A percentile compares a stretch with the other conserved stretches of the same genome.
phyloP scores from a whole-genome alignment of 352 stramenopile species.

The Phytophthora brassicae region DNA sequence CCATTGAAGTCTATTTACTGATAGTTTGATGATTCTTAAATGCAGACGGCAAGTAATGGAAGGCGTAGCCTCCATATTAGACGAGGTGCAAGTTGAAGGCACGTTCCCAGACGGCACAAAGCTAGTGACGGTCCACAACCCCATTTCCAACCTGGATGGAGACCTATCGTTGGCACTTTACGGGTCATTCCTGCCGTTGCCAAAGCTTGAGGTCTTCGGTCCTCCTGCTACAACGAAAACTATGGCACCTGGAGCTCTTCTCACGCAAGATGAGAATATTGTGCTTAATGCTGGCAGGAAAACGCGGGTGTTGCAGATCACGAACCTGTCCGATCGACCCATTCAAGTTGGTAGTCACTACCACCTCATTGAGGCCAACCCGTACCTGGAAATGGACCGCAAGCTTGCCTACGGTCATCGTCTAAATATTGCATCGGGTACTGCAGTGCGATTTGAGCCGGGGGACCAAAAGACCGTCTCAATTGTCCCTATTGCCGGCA shows the following conservation, averaged over 20 bases:
- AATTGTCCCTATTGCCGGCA: slow-evolving; percentile 92
- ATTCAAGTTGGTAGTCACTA: slow-evolving; percentile 96
- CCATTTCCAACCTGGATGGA: slow-evolving; percentile 89
- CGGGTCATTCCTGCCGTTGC: slow-evolving; percentile 93
- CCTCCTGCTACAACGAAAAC: slow-evolving; percentile 17
- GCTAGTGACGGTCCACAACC: slow-evolving; percentile 94
- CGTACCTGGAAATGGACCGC: slow-evolving; percentile 94
- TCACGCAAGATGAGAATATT: slow-evolving; percentile 61
- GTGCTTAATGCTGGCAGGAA: slow-evolving; percentile 83
- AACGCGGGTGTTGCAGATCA: slow-evolving; percentile 89
- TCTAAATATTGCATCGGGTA: slow-evolving; percentile 93
- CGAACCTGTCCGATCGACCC: slow-evolving; percentile 94
- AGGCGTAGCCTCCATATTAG: slow-evolving; percentile 89
- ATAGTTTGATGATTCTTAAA: background rate
- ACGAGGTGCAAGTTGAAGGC: slow-evolving; percentile 96
- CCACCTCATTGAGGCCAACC: slow-evolving; percentile 96
- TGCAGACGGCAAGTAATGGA: slow-evolving; percentile 89
- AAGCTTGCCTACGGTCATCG: slow-evolving; percentile 89
- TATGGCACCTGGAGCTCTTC: slow-evolving; percentile 57
- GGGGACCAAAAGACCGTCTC: slow-evolving; percentile 95
- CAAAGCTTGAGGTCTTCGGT: slow-evolving; percentile 71
- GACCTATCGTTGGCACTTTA: slow-evolving; percentile 92
- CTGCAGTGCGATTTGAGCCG: slow-evolving; percentile 95
- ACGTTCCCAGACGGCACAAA: slow-evolving; percentile 98
- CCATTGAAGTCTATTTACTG: background rate